Evolutionary conservation across 306 rosid genomes (phyloP), one percentile per base, ranked within the genome.

Genomic region (Inga oerstediana): DNA sequence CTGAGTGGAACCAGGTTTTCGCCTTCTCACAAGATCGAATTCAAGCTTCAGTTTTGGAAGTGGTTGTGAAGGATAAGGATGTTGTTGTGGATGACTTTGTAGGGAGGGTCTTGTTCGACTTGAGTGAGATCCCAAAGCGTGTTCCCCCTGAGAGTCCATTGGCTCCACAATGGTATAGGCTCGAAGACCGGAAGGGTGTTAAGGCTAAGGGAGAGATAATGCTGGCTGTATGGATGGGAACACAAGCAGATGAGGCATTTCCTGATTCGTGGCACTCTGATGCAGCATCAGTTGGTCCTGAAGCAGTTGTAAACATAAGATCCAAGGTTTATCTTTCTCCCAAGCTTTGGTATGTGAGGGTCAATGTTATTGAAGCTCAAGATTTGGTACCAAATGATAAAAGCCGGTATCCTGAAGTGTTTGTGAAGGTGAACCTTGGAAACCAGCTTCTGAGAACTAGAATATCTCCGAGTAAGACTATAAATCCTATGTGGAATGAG

Each of bases 161-260:
- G 91, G 98, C 98, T 66, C 93, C 98, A 5, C 98, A 93, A 9
- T 95, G 98, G 98, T 95, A 95, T 69, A 87, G 95, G 82, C 70
- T 95, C 22, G 91, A 91, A 68, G 92, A 92, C 62, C 82, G 97
- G 43, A 91, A 87, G 81, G 95, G 93, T 3, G 84, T 41, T 2
- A 95, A 87, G 87, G 89, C 45, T 10, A 95, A 92, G 61, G 98
- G 97, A 74, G 98, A 95, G 87, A 67, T 95, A 75, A 95, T 95
- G 98, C 82, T 95, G 52, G 98, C 98, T 56, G 94, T 95, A 70
- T 95, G 98, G 98, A 95, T 93, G 92, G 98, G 98, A 86, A 95
- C 98, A 85, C 98, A 95, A 85, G 98, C 98, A 11, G 98, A 94
- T 62, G 98, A 94, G 86, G 94, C 98, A 2, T 93, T 94, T 90